phyloP scores from a whole-genome alignment of 768 basidiomycete genomes.

The Hericium alpestre region DNA sequence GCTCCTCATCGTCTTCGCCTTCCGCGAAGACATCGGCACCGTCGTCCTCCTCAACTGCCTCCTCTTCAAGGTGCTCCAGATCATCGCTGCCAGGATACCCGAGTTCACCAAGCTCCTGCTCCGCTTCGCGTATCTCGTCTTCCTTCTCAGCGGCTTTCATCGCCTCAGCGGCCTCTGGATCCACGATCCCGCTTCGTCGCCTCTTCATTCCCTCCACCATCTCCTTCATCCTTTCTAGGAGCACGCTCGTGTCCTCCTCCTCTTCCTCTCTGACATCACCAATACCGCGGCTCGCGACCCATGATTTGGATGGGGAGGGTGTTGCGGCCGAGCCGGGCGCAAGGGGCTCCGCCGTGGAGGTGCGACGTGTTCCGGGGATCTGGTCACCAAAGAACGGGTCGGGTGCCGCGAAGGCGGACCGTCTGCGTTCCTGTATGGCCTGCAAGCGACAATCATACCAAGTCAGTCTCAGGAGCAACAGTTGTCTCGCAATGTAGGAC shows the following conservation, averaged over 20 bases:
- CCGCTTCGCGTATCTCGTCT: background rate
- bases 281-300: background rate
- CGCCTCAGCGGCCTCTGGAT: constrained; percentile 7
- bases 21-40: background rate
- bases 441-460: constrained; percentile 13
- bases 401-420: constrained; percentile 42
- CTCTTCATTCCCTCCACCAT: constrained; percentile 28
- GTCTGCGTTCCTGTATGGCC: constrained; percentile 54
- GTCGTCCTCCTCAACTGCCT: background rate
- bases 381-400: constrained; percentile 40
- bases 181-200: constrained; percentile 20
- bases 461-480: too few relatives aligned
- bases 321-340: background rate
- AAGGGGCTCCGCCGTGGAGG: constrained; percentile 15
- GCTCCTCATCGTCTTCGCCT: constrained; percentile 12
- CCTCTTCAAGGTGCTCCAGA: background rate
- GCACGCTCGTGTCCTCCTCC: constrained; percentile 20
- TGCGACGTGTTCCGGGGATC: constrained; percentile 39
- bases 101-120: background rate
- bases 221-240: constrained; percentile 27
- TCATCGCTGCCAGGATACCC: background rate
- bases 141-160: constrained; percentile 11
- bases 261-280: constrained; percentile 15
- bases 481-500: too few relatives aligned
- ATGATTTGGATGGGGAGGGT: constrained; percentile 6